Evolutionary conservation across 257 asterid genomes (phyloP), one percentile per base, ranked within the genome.

Genomic region (Solanum etuberosum): DNA sequence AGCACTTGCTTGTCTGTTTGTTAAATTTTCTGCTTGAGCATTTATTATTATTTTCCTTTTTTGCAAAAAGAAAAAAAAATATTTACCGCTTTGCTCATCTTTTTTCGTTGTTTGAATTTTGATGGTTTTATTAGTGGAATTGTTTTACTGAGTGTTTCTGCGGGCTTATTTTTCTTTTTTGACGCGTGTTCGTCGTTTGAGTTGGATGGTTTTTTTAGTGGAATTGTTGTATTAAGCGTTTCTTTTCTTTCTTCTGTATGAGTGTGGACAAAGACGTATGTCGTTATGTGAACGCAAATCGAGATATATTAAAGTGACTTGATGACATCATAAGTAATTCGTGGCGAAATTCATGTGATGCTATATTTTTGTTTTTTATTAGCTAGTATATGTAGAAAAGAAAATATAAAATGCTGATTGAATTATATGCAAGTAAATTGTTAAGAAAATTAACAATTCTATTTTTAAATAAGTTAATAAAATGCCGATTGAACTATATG

Each of bases 351-450:
- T 67, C 35, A 5, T 29, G 21, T 14, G 31, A 67, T 27, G 8
- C 18, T 27, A 14, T 29, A 67, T 29, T 29, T 27, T 7, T 29
- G 0, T 29, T 14, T 16, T 14, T 7, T 4, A 31, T 68, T 15
- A 29, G 1, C 0, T 29, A 31, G 13, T 2, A 29, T 15, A 29
- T 7, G 2, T 14, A 7, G 3, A 15, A 68, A 29, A 7, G 0
- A 31, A 29, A 68, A 68, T 1, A 14, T 6, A 31, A 57, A 20
- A 20, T 54, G 0, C 7, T 5, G 3, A 67, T 3, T 25, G 10
- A 68, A 68, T 14, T 29, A 68, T 68, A 67, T 68, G 23, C 11
- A 7, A 29, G 37, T 5, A 15, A 29, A 29, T 29, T 29, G 35
- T 6, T 27, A n/a, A 63, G 8, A 3, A 65, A 67, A 29, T 3